Percentiles rank a stretch among this genome's conserved stretches.
Conservation (phyloP, 2,329 filamentous ascomycete species). For the Pseudogymnoascus sp. region DNA sequence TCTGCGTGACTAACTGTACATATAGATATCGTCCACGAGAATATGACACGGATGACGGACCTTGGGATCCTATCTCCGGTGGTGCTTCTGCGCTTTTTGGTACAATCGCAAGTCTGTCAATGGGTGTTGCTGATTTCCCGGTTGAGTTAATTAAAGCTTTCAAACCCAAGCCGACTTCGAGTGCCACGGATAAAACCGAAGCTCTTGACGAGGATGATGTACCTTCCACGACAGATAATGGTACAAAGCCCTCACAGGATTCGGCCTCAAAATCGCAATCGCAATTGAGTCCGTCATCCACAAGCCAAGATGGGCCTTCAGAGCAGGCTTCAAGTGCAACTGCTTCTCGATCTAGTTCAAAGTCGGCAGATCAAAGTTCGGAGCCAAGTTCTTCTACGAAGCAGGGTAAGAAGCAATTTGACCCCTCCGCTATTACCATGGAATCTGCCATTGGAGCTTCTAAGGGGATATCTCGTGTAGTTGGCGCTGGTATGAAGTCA, state of each 20-base stretch:
- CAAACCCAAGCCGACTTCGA: background rate
- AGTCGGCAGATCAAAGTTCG: conserved; percentile 13
- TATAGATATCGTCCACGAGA: conserved; percentile 50
- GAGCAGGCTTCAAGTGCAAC: conserved; percentile 13
- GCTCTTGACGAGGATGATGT: conserved; percentile 2
- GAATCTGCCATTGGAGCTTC: conserved; percentile 51
- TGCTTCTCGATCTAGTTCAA: conserved; percentile 18
- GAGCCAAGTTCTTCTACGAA: conserved; percentile 19
- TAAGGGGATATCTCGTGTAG: conserved; percentile 43
- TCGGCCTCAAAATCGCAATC: conserved; percentile 14
- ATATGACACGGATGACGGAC: conserved; percentile 70
- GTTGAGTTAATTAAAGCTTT: conserved; percentile 44
- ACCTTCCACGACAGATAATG: background rate
- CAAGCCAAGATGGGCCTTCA: conserved; percentile 14
- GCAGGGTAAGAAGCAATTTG: conserved; percentile 25
- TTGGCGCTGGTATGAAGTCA: conserved; percentile 65
- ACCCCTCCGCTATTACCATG: conserved; percentile 27
- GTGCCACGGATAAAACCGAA: background rate
- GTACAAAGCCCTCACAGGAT: conserved; percentile 8
- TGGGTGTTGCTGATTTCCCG: conserved; percentile 71
- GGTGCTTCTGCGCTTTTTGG: conserved; percentile 71
- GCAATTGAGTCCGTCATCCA: conserved; percentile 13
- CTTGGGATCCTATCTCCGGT: conserved; percentile 70
- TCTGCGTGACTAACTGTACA: conserved; percentile 30
- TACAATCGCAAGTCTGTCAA: conserved; percentile 71